Base-by-base conservation (phyloP, 495 filamentous ascomycete species). In the Amniculicola lignicola region DNA sequence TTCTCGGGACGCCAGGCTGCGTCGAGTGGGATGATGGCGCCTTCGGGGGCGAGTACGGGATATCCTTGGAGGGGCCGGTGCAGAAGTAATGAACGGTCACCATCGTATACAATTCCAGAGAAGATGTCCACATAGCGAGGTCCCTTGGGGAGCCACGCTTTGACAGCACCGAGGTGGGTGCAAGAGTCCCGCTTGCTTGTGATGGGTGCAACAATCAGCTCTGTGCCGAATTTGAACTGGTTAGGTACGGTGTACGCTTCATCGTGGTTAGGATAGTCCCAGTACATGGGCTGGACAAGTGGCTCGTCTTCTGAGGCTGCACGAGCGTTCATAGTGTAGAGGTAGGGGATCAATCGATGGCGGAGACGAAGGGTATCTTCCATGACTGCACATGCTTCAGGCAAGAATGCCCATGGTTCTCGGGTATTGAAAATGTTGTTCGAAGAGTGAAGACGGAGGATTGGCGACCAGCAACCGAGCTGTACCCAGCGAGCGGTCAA, bases 261-360 rank as follows among this genome's bases (percentile, higher is more conserved):
- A 4, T 75, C 69, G 1, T 36, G 28, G 9, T 76, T 63, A 0
- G 72, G 70, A 59, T 79, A 76, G 18, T 69, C 68, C 81, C 80
- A 84, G 69, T 84, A 84, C 73, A 84, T 74, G 15, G 80, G 81
- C 65, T 77, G 74, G 4, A 82, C 58, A 1, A 84, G 62, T 0
- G 79, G 80, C 35, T 76, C 69, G 40, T 69, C 64, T 2, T 77
- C 68, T 11, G 67, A 61, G 3, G 69, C 62, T 1, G 70, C 70
- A 27, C 68, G 64, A 3, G 75, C 69, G 62, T 80, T 82, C 72
- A 78, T 77, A 9, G 76, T 77, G 66, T 81, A 81, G 14, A 83
- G 68, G 56, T 76, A 84, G 0, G 81, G 81, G 23, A 82, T 69
- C 12, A 84, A 65, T 28, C 72, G 67, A 54, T 84, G 79, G 11